Conservation (phyloP, 441 rosid genomes). For the Breynia disticha region DNA sequence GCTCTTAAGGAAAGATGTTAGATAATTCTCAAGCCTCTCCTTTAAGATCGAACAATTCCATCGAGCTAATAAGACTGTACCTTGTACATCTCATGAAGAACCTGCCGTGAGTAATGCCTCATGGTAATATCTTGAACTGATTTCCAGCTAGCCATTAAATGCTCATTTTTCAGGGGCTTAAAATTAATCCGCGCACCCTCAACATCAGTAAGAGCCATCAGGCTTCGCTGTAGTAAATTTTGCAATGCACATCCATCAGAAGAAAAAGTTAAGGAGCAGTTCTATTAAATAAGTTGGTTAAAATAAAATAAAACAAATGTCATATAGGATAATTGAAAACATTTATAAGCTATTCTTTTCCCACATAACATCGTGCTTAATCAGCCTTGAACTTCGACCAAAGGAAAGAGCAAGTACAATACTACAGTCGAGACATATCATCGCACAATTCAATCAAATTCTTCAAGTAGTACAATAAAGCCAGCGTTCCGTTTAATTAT, state of each 20-base stretch:
- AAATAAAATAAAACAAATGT: neutral
- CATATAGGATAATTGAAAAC: too few relatives aligned
- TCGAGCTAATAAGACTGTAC: constrained; percentile 19
- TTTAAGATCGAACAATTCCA: too few relatives aligned
- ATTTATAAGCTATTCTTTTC: too few relatives aligned
- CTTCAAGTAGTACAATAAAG: too few relatives aligned
- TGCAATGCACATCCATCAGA: neutral
- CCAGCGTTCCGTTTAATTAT: too few relatives aligned
- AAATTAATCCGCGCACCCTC: constrained; percentile 94
- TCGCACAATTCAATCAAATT: too few relatives aligned
- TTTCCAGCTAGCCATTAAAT: constrained; percentile 94
- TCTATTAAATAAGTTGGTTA: neutral
- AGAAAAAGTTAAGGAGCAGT: constrained; percentile 1
- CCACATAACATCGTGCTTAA: too few relatives aligned
- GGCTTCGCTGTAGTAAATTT: constrained; percentile 58
- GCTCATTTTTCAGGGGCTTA: constrained; percentile 65
- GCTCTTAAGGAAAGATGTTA: too few relatives aligned
- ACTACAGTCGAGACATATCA: too few relatives aligned
- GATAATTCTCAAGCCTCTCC: too few relatives aligned
- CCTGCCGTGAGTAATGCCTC: constrained; percentile 79
- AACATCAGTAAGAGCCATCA: constrained; percentile 95
- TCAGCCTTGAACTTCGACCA: too few relatives aligned
- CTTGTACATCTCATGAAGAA: constrained; percentile 97
- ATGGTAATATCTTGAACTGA: constrained; percentile 84
- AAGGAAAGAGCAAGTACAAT: too few relatives aligned